Base-by-base conservation (phyloP, 331 rosid genomes). In the Ulmus americana region DNA sequence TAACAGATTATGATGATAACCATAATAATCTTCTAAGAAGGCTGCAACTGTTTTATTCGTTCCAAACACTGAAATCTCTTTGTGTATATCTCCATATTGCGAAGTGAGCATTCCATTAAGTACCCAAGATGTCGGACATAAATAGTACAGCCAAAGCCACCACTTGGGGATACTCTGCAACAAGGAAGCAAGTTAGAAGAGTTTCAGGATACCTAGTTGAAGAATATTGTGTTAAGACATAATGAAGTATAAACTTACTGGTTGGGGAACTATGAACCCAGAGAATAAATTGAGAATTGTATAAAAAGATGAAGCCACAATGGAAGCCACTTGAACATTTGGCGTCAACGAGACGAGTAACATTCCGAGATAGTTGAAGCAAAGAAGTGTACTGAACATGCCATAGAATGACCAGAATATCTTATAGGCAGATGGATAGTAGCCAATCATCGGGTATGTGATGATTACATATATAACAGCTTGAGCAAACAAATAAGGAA, bases 81-180 rank as follows among this genome's bases (percentile, higher is more conserved):
- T 85, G 50, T 79, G 65, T 10, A 92, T 22, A 64, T 89, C 86
- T 68, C 95, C 95, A 79, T 86, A 89, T 57, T 92, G 98, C 61
- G 98, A 92, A 64, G 97, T 89, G 66, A 92, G 61, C 22, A 92
- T 71, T 13, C 90, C 86, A 70, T 92, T 85, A 67, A 89, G 53
- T 55, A 89, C 85, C 98, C 98, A 92, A 39, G 96, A 76, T 70
- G 95, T 86, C 14, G 96, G 95, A 46, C 76, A 76, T 16, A 86
- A 69, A 77, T 85, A 89, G 69, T 85, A 89, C 75, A 83, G 58
- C 98, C 97, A 92, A 49, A 79, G 42, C 98, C 98, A 92, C 95
- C 95, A 92, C 72, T 84, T 84, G 20, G 98, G 98, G 76, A 92
- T 89, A 81, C 85, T 81, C 98, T 92, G 95, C 84, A 82, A 42